These are phyloP conservation scores for Trichoderma sp. DNA, from an alignment of 2,329 filamentous ascomycete species.

Conservation along the genomic window DNA sequence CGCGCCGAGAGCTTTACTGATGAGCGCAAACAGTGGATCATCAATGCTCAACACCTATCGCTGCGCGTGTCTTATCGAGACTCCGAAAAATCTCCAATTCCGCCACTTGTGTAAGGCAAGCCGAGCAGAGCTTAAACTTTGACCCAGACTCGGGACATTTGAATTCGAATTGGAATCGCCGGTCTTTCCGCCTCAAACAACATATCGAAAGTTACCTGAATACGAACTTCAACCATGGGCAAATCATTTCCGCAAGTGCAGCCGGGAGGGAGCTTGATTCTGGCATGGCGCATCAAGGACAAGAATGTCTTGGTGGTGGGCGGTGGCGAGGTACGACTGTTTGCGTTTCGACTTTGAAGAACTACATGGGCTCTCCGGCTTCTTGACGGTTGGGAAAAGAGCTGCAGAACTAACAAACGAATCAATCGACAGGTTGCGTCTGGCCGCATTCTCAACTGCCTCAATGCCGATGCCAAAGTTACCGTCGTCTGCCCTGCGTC, in stretches of 20 bases:
- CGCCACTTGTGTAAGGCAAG: neutral
- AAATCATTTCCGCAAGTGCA: conserved; percentile 76
- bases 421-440: conserved; percentile 75
- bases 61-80: conserved; percentile 18
- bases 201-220: conserved; percentile 11
- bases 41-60: neutral
- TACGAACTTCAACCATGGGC: conserved; percentile 37
- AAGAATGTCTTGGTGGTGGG: conserved; percentile 92
- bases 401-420: conserved; percentile 22
- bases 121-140: neutral
- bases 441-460: conserved; percentile 88
- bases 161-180: neutral
- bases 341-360: neutral
- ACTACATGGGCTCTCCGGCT: neutral
- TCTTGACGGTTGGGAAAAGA: neutral
- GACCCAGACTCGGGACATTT: neutral
- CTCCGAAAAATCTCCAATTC: conserved; percentile 7
- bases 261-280: conserved; percentile 87
- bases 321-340: conserved; percentile 78
- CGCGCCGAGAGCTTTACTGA: neutral
- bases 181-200: conserved; percentile 24
- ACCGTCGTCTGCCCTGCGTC: conserved; percentile 79
- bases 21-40: neutral
- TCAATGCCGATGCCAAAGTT: conserved; percentile 92
- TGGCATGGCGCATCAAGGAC: conserved; percentile 92